Conservation (phyloP, 805 yeast genomes). For the Soucietia sequanensis region DNA sequence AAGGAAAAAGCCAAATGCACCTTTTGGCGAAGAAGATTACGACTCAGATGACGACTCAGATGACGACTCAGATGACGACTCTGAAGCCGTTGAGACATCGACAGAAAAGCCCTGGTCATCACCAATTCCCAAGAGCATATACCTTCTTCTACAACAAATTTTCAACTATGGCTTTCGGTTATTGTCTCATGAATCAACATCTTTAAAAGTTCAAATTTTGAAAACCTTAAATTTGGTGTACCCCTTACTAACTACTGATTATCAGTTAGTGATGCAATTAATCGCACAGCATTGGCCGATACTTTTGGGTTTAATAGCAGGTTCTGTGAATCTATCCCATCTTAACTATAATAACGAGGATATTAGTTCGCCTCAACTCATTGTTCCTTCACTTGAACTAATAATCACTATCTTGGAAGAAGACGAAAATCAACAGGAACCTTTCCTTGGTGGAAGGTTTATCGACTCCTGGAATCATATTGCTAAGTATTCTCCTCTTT, state of each 20-base stretch:
- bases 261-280: constrained; percentile 29
- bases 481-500: constrained; percentile 4
- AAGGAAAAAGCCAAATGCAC: constrained; percentile 33
- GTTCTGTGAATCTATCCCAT: constrained; percentile 14
- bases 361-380: constrained; percentile 13
- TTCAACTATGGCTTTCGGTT: constrained; percentile 67
- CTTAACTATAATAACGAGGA: constrained; percentile 6
- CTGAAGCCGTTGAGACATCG: constrained; percentile 10
- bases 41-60: constrained; percentile 35
- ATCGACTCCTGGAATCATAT: constrained; percentile 43
- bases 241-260: constrained; percentile 31
- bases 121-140: constrained; percentile 60
- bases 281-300: constrained; percentile 35
- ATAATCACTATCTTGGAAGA: constrained; percentile 23
- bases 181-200: constrained; percentile 63
- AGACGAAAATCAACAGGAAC: constrained; percentile 39
- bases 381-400: constrained; percentile 28
- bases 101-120: constrained; percentile 54
- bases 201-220: constrained; percentile 57
- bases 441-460: constrained; percentile 48
- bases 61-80: constrained; percentile 12
- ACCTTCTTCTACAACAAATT: constrained; percentile 58
- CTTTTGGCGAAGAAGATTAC: constrained; percentile 25
- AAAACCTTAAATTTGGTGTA: constrained; percentile 36
- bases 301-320: constrained; percentile 19